These are phyloP conservation scores for Pseudogymnoascus destructans DNA, from an alignment of 2,329 filamentous ascomycete species.

Conservation along the genomic window DNA sequence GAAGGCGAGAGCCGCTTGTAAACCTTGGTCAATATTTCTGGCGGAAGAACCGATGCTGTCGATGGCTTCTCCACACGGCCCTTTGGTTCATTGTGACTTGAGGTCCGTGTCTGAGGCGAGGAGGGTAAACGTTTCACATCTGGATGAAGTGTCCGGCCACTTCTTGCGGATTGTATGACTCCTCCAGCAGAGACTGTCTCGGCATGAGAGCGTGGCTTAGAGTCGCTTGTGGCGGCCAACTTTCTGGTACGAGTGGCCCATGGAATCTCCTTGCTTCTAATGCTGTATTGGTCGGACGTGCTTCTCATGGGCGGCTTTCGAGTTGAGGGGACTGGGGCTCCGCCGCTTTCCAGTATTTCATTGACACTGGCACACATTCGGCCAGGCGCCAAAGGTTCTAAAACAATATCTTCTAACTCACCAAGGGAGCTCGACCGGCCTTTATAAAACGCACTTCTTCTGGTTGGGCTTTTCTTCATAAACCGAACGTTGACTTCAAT, in stretches of 20 bases:
- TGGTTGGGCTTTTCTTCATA: conserved; percentile 20
- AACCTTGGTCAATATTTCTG: conserved; percentile 30
- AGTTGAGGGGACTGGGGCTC: not conserved
- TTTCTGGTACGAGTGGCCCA: not conserved
- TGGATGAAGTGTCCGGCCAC: not conserved
- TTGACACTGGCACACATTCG: conserved; percentile 17
- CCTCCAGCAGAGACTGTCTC: too few relatives aligned
- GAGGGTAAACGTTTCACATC: not conserved
- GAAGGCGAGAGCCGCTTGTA: conserved; percentile 25
- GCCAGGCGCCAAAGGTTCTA: conserved; percentile 22
- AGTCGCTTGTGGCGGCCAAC: not conserved
- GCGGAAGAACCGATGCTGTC: conserved; percentile 15
- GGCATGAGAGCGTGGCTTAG: not conserved
- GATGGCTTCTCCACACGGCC: not conserved
- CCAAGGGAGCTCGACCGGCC: not conserved
- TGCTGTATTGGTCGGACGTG: not conserved
- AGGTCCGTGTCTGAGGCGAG: not conserved
- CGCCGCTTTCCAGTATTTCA: not conserved
- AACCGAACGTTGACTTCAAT: conserved; percentile 20
- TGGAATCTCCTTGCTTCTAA: not conserved
- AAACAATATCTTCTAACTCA: conserved; percentile 21
- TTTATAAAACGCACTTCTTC: conserved; percentile 8
- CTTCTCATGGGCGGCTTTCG: not conserved
- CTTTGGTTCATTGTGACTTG: not conserved
- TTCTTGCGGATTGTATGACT: not conserved